Evolutionary conservation across 306 rosid genomes (phyloP), one percentile per base, ranked within the genome.

Genomic region (Bauhinia variegata): DNA sequence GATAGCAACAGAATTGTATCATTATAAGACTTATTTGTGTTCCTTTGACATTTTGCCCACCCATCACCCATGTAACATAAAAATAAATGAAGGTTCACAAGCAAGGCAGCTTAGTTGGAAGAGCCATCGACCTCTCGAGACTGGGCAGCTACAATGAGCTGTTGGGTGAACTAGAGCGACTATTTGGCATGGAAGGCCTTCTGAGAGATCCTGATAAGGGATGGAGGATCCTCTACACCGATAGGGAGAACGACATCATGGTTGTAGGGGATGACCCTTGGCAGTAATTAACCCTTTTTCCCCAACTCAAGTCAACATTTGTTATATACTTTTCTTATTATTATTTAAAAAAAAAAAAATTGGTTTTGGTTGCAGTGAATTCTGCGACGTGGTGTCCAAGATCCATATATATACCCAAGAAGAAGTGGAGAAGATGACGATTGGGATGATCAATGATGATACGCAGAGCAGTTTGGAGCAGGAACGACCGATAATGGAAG

Each of bases 81-180:
- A n/a, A 48, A 63, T 80, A 72, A 81, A 73, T 83, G 95, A 89
- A 92, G 98, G 98, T 92, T 87, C 98, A 92, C 93, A 89, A 92
- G 89, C 98, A 92, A 86, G 96, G 96, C 75, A 92, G 96, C 85
- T 77, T 89, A 70, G 98, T 89, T 13, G 98, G 96, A 78, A 87
- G 98, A 86, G 95, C 98, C 72, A 79, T 92, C 67, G 98, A 92
- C 80, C 98, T 92, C 79, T 86, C 95, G 18, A 85, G 84, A 79
- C 63, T 92, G 79, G 82, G 68, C 75, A 79, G 98, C 80, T 92
- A 92, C 70, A 65, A 59, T 68, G 96, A 92, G 64, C 83, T 92
- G 76, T 65, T 83, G 81, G 79, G 38, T 44, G 98, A 92, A 76
- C 93, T 92, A 47, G 98, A 92, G 89, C 81, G 87, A 64, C 83